Evolutionary conservation across 225 moss, liverwort and hornwort species (phyloP), one percentile per base, ranked within the genome.

Genomic region (Sphagnum contortum): DNA sequence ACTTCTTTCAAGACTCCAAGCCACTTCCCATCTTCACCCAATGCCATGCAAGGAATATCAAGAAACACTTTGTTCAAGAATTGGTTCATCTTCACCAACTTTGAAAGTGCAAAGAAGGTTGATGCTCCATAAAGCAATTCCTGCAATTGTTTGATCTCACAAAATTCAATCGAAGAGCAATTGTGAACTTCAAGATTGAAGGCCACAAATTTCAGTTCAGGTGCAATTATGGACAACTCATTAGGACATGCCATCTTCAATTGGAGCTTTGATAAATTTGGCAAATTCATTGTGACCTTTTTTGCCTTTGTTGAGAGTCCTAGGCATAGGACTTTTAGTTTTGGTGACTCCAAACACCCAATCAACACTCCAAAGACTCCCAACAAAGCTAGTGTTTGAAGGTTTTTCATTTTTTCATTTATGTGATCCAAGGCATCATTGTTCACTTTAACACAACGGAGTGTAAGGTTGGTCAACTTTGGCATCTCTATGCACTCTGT

Each of bases 31-130:
- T 69, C 79, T 44, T 89, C 91, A 6, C 75, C 84, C 2, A 91
- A 77, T n/a, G 71, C 68, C 91, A 91, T 83, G 69, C 91, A 91
- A 2, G 91, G 91, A 6, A 87, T 70, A 63, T 91, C 91, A 60
- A 91, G 10, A 57, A 91, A 91, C 13, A 91, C 8, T 14, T 87
- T 91, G 3, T 14, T 4, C 5, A 84, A 47, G 4, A 51, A 12
- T 3, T 46, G 55, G 3, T 81, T 84, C 0, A 47, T 55, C 2
- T 11, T 11, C 3, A 75, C 58, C 2, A 84, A 48, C 45, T 58
- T 69, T 77, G 75, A 80, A 10, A 84, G 73, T 0, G 78, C 73
- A 0, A 5, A 48, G 49, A 84, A 84, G 49, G 57, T 73, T 0
- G 71, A 75, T 3, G 84, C 75, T 13, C 84, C 84, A 3, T 84